These are phyloP conservation scores for Verticillium nubilum DNA, from an alignment of 2,329 filamentous ascomycete genomes.

Conservation along the genomic window DNA sequence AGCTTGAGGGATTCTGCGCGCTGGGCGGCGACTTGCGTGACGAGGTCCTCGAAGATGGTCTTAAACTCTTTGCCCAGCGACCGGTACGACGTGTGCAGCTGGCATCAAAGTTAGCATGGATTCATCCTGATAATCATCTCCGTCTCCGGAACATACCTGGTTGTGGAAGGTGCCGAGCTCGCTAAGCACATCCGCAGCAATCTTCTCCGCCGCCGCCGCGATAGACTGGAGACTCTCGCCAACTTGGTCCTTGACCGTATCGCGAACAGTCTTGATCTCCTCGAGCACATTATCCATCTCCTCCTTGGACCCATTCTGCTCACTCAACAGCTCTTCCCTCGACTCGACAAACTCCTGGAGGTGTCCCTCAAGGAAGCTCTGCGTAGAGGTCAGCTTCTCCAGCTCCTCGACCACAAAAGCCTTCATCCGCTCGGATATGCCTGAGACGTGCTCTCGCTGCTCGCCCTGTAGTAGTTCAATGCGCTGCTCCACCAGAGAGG, in stretches of 20 bases:
- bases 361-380: conserved; percentile 65
- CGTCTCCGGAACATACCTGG: conserved; percentile 36
- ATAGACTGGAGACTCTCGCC: conserved; percentile 80
- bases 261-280: conserved; percentile 84
- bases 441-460: conserved; percentile 65
- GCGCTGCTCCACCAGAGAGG: conserved; percentile 68
- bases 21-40: conserved; percentile 69
- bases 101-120: not conserved
- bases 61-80: conserved; percentile 83
- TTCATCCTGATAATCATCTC: not conserved
- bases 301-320: conserved; percentile 65
- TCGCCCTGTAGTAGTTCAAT: conserved; percentile 67
- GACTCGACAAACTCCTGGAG: conserved; percentile 62
- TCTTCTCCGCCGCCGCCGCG: conserved; percentile 77
- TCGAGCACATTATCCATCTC: conserved; percentile 89
- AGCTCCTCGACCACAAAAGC: conserved; percentile 72
- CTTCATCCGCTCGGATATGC: conserved; percentile 67
- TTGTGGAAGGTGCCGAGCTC: conserved; percentile 82
- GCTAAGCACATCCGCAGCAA: conserved; percentile 81
- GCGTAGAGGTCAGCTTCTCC: conserved; percentile 62
- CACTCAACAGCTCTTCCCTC: conserved; percentile 61
- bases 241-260: conserved; percentile 81
- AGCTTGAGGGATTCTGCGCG: conserved; percentile 70
- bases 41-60: conserved; percentile 73
- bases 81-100: conserved; percentile 81